Evolutionary conservation across 495 filamentous ascomycete species (phyloP), one percentile per base, ranked within the genome.

Genomic region (Talaromyces adpressus): DNA sequence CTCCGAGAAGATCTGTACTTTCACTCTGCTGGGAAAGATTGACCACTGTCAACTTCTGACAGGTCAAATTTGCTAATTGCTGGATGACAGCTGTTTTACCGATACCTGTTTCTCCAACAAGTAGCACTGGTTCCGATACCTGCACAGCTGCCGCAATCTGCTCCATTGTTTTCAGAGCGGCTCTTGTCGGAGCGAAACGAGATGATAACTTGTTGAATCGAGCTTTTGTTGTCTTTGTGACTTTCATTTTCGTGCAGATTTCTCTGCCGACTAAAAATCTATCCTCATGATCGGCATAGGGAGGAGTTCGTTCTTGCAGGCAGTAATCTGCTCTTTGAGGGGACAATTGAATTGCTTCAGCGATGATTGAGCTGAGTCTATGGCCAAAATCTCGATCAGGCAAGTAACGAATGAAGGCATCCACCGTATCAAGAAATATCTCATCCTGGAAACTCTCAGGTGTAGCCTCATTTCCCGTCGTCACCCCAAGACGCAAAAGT

Each of bases 11-110:
- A 76, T 99, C 95, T 25, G 91, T 88, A 45, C 87, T 90, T 76
- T 99, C 95, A 71, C 93, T 98, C 69, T 99, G 95, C 71, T 99
- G 95, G 0, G 95, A 98, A 68, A 99, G 71, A 71, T 99, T 99
- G 66, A 98, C 89, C 1, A 92, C 90, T 0, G 89, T 88, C 3
- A 99, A 83, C 65, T 92, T 91, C 65, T 89, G 87, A 0, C 93
- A 88, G 30, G 95, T 82, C 16, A 88, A 78, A 32, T 89, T 85
- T 3, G 95, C 92, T 62, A 99, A 79, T 67, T 97, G 92, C 70
- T 99, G 95, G 52, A 99, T 86, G 12, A 93, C 87, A 1, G 93
- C 93, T 2, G 95, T 99, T 75, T 99, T 99, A 69, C 95, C 95
- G 57, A 94, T 96, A 75, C 95, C 95, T 3, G 95, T 99, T 76